Evolutionary conservation across 2,329 filamentous ascomycete species (phyloP), one percentile per base, ranked within the genome.

Genomic region (Calonectria ilicicola): DNA sequence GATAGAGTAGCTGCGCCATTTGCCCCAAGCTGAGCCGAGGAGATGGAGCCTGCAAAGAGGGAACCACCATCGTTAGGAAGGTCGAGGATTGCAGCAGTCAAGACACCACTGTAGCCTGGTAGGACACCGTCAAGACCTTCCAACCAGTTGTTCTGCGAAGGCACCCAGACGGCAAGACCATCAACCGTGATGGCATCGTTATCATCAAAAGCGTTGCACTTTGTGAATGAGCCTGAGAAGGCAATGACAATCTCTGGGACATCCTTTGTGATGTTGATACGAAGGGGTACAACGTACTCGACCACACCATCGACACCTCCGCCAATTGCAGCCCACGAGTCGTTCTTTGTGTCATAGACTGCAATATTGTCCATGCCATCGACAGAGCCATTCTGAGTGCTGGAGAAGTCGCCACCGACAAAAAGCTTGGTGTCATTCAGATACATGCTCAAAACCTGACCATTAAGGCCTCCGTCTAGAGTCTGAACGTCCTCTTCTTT

Each of bases 111-210:
- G 78, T 97, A 90, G 8, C 90, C 87, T 67, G 94, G 91, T 38
- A 92, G 88, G 9, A 90, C 85, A 8, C 91, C 86, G 42, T 91
- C 83, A 21, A 98, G 85, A 77, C 97, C 97, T 80, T 95, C 91
- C 19, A 99, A 87, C 97, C 97, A 99, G 81, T 97, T 97, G 70
- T 88, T 89, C 74, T 90, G 88, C 4, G 95, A 97, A 3, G 94
- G 94, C 9, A 98, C 93, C 97, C 97, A 99, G 44, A 98, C 88
- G 17, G 95, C 96, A 79, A 99, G 95, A 2, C 96, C 95, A 64
- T 91, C 84, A 0, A 92, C 93, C 10, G 89, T 79, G 32, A 92
- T 88, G 12, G 91, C 89, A 8, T 88, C 83, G 76, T 92, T 92
- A 75, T 87, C 87, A 42, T 86, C 91, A 77, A 95, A 96, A 0